Base-by-base conservation (phyloP, 1,284 basidiomycete genomes). In the Ceratobasidium sp. region DNA sequence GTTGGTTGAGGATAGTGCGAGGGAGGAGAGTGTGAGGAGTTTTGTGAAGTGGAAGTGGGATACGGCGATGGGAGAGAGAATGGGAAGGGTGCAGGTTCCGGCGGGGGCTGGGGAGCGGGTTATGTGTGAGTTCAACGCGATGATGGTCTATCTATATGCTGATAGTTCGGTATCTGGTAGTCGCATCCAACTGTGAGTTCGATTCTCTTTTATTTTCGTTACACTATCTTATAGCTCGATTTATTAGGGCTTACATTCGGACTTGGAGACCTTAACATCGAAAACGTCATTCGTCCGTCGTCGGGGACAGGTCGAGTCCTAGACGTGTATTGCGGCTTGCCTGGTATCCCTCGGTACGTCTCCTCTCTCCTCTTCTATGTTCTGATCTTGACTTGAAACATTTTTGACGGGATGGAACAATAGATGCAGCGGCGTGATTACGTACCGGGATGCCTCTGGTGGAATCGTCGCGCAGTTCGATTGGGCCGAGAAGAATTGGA, bases 401-500 rank as follows among this genome's bases (percentile, higher is more conserved):
- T 54, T 17, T 20, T 26, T 57, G 23, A 23, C 26, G 23, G 38
- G 4, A n/a, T 50, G 33, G 28, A 2, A 9, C 13, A 48, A 52
- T 23, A 74, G 71, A n/a, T 75, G 71, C 13, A 75, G 71, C 38
- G 71, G 71, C 0, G 57, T 59, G 15, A 65, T 75, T 50, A 65
- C 71, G 5, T 65, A 48, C 61, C 71, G 71, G 2, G 62, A 65
- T 28, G 23, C 28, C 3, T 42, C 26, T 12, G 71, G 71, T 26
- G 71, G 71, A 5, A 48, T 75, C 46, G 46, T 20, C 15, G 71
- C 71, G 13, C 57, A 48, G 17, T 75, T 75, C 61, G 61, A 75
- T 28, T 75, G 71, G 71, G 71, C 44, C 13, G 71, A 75, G 20
- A 52, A 48, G 57, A 75, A 75, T 33, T 75, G 71, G 71, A 75